Conservation (phyloP, 2,329 filamentous ascomycete genomes). For the Grosmannia clavigera region DNA sequence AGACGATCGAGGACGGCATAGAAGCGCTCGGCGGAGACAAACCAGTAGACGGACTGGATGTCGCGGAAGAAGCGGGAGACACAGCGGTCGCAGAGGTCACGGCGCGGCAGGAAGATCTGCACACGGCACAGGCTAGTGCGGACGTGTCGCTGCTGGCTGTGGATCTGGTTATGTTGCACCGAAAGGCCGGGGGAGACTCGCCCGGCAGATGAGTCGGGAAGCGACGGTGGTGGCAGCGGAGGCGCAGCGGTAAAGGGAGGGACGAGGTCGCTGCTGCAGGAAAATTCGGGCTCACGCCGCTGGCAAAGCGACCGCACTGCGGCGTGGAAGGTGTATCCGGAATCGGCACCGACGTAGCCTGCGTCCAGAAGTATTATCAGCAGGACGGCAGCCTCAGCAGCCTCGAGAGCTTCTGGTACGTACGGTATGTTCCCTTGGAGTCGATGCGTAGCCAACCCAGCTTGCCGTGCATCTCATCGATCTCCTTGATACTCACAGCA, state of each 20-base stretch:
- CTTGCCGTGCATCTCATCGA: conserved; percentile 14
- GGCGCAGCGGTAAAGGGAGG: conserved; percentile 11
- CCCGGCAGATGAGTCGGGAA: conserved; percentile 5
- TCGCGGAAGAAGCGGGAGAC: conserved; percentile 17
- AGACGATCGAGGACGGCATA: conserved; percentile 15
- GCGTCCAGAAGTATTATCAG: background rate
- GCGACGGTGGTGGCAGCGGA: conserved; percentile 11
- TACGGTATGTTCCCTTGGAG: conserved; percentile 12
- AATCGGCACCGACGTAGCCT: conserved; percentile 15
- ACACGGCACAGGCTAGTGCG: background rate
- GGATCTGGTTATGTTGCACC: background rate
- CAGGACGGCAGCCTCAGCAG: background rate
- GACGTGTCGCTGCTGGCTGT: background rate
- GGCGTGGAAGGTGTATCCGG: conserved; percentile 15
- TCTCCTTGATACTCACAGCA: conserved; percentile 11
- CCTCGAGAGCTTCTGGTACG: background rate
- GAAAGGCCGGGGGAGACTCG: background rate
- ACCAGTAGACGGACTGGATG: conserved; percentile 18
- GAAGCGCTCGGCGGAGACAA: conserved; percentile 17
- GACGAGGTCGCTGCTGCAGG: conserved; percentile 8
- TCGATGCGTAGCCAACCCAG: conserved; percentile 15
- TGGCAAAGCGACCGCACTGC: conserved; percentile 14
- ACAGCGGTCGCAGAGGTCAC: conserved; percentile 17
- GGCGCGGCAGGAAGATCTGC: conserved; percentile 16
- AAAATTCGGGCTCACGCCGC: conserved; percentile 4